Base-by-base conservation (phyloP, 2,329 filamentous ascomycete species). In the Seiridium unicorne region DNA sequence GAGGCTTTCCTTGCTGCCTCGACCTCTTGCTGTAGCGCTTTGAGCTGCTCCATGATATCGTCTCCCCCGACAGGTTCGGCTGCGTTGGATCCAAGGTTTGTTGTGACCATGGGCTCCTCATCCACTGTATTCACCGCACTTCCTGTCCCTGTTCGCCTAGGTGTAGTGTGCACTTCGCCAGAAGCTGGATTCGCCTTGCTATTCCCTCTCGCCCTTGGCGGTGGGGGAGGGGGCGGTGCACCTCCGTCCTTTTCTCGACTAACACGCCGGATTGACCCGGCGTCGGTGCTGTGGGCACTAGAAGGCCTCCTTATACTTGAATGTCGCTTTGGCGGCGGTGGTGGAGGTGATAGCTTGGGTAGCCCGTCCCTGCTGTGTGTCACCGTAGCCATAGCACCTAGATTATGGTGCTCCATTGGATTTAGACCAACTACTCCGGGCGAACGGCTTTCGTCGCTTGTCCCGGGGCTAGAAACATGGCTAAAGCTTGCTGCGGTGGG, bases 211-310 rank as follows among this genome's bases (percentile, higher is more conserved):
- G 77, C 74, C 51, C 83, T 72, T 3, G 77, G 75, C 0, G 77
- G 78, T 18, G 81, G 83, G 4, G 83, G 83, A 0, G 83, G 82
- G 3, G 82, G 82, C 2, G 70, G 57, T 36, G 57, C 55, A 10
- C 51, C 49, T 18, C 54, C 64, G 5, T 69, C 64, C 54, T 71
- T 68, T 51, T 71, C 67, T 58, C 55, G 73, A 67, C 66, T 72
- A 58, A 68, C 74, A 69, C 55, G 70, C 62, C 66, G 76, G 49
- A 58, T 62, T 2, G 70, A 65, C 6, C 44, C 36, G 18, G 69
- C 71, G 10, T 82, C 80, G 18, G 79, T 65, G 56, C 77, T 77
- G 55, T 72, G 69, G 4, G 78, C 68, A 63, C 78, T 83, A 3
- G 74, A 66, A 6, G 81, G 79, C 1, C 81, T 77, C 57, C 79